Conservation (phyloP, 148 eudicot genomes). For the Simmondsia chinensis region DNA sequence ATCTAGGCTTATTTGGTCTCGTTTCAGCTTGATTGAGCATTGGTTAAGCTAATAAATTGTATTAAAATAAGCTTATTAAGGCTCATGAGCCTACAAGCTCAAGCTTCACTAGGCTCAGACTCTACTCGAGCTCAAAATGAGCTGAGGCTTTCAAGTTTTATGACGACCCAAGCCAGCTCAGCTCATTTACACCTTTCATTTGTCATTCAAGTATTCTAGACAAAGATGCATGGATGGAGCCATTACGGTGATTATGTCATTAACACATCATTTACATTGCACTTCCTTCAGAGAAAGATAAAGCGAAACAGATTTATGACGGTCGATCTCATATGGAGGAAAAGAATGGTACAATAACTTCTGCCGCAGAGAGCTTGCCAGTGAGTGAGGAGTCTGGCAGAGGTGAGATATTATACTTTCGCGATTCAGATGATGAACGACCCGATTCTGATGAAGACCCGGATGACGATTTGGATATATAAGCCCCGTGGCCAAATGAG, state of each 20-base stretch:
- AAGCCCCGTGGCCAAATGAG: too few relatives aligned
- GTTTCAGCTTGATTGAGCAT: too few relatives aligned
- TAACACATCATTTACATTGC: neutral
- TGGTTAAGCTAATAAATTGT: too few relatives aligned
- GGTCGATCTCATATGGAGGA: slow-evolving; percentile 50
- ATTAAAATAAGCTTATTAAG: too few relatives aligned
- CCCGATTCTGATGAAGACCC: slow-evolving; percentile 63
- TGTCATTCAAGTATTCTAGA: too few relatives aligned
- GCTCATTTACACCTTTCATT: too few relatives aligned
- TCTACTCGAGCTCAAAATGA: too few relatives aligned
- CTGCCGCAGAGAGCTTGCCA: slow-evolving; percentile 25
- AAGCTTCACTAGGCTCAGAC: too few relatives aligned
- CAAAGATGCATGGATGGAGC: neutral
- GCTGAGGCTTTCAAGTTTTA: too few relatives aligned
- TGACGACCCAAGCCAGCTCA: too few relatives aligned
- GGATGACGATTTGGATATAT: slow-evolving; percentile 71
- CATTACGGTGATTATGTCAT: neutral
- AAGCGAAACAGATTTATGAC: slow-evolving; percentile 69
- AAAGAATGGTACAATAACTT: slow-evolving; percentile 16
- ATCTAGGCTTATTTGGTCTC: too few relatives aligned
- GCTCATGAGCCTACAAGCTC: too few relatives aligned
- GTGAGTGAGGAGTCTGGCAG: slow-evolving; percentile 30
- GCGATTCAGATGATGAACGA: slow-evolving; percentile 97
- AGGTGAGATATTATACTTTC: slow-evolving; percentile 81
- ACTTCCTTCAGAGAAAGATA: slow-evolving; percentile 46